A percentile compares a stretch with the other conserved stretches of the same genome.
Evolutionary conservation across 2,329 filamentous ascomycete species (phyloP).

Genomic region (Fusarium sp.): DNA sequence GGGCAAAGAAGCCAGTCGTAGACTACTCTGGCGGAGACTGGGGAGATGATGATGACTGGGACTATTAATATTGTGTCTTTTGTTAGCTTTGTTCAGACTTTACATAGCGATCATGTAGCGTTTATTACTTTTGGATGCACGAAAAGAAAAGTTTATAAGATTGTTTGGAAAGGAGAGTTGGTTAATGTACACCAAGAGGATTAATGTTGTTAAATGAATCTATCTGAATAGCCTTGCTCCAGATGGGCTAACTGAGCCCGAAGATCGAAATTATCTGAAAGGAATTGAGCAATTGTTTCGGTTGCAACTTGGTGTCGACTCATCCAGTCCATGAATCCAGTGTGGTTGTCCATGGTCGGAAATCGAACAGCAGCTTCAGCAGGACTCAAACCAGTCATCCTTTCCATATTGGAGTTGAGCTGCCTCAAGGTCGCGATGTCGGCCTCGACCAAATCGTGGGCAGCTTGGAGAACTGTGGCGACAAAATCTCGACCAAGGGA

Average conservation of each 20-base stretch:
- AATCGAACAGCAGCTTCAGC: too few relatives aligned
- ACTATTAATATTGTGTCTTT: conserved; percentile 30
- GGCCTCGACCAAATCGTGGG: neutral
- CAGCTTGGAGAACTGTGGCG: neutral
- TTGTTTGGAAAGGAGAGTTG: conserved; percentile 12
- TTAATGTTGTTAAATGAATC: neutral
- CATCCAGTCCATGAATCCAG: too few relatives aligned
- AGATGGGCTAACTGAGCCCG: too few relatives aligned
- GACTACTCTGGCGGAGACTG: conserved; percentile 44
- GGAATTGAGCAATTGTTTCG: too few relatives aligned
- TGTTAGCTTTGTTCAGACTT: conserved; percentile 2
- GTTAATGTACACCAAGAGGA: neutral
- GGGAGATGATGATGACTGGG: conserved; percentile 45
- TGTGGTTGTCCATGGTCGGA: too few relatives aligned
- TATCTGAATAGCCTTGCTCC: neutral
- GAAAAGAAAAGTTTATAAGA: conserved; percentile 4
- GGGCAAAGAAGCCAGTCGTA: conserved; percentile 40
- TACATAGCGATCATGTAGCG: conserved; percentile 24
- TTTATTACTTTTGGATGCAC: conserved; percentile 11
- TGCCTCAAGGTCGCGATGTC: neutral
- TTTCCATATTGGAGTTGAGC: too few relatives aligned
- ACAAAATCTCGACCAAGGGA: neutral
- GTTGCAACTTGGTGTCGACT: too few relatives aligned
- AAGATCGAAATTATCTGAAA: too few relatives aligned
- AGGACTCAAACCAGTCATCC: too few relatives aligned